Conservation (phyloP, 1,139 yeast species). For the Magnusiomyces paraingens region DNA sequence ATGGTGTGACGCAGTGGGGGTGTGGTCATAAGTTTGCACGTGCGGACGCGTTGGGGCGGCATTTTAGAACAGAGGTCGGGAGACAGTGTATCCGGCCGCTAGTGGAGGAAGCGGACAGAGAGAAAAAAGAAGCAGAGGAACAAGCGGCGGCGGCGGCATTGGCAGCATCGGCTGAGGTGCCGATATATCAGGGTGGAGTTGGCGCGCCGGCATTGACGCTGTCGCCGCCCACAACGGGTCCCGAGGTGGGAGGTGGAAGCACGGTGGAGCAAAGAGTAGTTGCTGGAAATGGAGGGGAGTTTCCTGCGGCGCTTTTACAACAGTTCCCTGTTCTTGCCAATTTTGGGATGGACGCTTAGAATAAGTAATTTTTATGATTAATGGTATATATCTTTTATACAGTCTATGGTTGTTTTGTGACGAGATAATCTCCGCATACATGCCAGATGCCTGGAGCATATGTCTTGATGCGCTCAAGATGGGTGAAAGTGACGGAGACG, state of each 20-base stretch:
- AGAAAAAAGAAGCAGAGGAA: conserved; percentile 21
- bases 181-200: not conserved
- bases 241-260: not conserved
- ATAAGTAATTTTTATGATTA: too few relatives aligned
- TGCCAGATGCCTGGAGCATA: conserved; percentile 89
- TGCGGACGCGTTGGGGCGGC: conserved; percentile 91
- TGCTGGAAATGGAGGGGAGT: not conserved
- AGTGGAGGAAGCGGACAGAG: conserved; percentile 55
- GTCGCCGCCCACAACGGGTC: not conserved
- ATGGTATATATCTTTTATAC: too few relatives aligned
- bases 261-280: not conserved
- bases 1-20: conserved; percentile 66
- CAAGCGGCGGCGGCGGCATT: conserved; percentile 16
- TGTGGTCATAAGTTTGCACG: conserved; percentile 92
- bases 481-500: conserved; percentile 22
- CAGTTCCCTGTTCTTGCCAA: conserved; percentile 3
- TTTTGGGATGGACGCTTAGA: not conserved
- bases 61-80: conserved; percentile 92
- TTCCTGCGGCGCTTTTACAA: conserved; percentile 1
- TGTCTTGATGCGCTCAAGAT: conserved; percentile 62
- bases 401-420: not conserved
- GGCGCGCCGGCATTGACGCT: conserved; percentile 4
- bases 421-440: conserved; percentile 49
- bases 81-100: conserved; percentile 70
- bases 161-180: not conserved